Base-by-base conservation (phyloP, 148 eudicot species). In the Fagopyrum tataricum region DNA sequence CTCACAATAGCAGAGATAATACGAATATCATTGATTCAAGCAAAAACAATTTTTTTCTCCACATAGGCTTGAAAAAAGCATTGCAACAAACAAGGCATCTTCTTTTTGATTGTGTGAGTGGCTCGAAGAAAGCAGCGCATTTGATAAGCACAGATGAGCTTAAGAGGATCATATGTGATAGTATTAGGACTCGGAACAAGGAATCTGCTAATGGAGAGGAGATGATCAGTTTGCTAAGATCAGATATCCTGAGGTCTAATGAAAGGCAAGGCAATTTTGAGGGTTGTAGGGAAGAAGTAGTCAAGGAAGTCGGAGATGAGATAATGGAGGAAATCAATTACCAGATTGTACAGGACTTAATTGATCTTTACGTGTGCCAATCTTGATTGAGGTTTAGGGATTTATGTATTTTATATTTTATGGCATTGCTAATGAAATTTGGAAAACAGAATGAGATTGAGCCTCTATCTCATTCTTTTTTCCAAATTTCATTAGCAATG, bases 1-100 rank as follows among this genome's bases (percentile, higher is more conserved):
- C n/a, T n/a, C n/a, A 12, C 56, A 51, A 11, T n/a, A 51, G n/a
- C 56, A 51, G 56, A 51, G 56, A 51, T 51, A n/a, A 51, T 2
- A n/a, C 1, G 13, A n/a, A 51, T 51, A n/a, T 51, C n/a, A 51
- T 51, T 12, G 56, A n/a, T 11, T 5, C 13, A 51, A 51, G 56
- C 13, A 51, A n/a, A 2, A 51, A 51, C 56, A n/a, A 2, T 51
- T 51, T 2, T 5, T 51, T 4, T 51, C 56, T 2, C 15, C n/a
- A 51, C n/a, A 51, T 51, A 51, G n/a, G n/a, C n/a, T 51, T n/a
- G 56, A 51, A 51, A 11, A 51, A 51, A 51, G 56, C n/a, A 51
- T 11, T 51, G 56, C 56, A 51, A 51, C 56, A 51, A 51, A 11
- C 56, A 51, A 51, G 4, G 2, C 56, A 12, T 11, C 56, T 51